These are phyloP conservation scores for Exophiala sideris DNA, from an alignment of 2,329 filamentous ascomycete species.

Conservation along the genomic window DNA sequence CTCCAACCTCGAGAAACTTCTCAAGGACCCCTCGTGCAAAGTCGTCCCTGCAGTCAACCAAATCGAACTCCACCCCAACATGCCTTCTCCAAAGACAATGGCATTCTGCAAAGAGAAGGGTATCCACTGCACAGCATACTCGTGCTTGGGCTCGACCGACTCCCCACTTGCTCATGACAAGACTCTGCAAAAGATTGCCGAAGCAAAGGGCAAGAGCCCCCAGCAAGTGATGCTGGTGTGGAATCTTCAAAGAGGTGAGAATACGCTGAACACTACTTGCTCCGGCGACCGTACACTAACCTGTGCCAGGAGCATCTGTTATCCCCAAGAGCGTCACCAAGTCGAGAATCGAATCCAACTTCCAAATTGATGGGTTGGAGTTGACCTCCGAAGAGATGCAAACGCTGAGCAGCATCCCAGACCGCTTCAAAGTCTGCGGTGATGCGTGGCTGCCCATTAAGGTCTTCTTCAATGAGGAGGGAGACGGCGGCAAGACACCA, in stretches of 20 bases:
- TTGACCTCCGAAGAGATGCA: slow-evolving; percentile 70
- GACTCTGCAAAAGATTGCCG: slow-evolving; percentile 26
- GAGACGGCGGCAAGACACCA: slow-evolving; percentile 20
- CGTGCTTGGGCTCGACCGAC: slow-evolving; percentile 67
- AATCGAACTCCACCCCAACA: slow-evolving; percentile 71
- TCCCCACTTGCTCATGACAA: slow-evolving; percentile 61
- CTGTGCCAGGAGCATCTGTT: slow-evolving; percentile 63
- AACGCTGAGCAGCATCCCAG: slow-evolving; percentile 63
- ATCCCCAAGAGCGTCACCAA: slow-evolving; percentile 81
- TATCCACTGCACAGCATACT: slow-evolving; percentile 66
- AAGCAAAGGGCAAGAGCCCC: slow-evolving; percentile 28
- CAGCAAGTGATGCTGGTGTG: slow-evolving; percentile 77
- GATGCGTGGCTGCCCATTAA: slow-evolving; percentile 61
- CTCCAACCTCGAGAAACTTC: slow-evolving; percentile 72
- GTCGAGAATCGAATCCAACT: slow-evolving; percentile 72
- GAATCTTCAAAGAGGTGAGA: slow-evolving; percentile 63
- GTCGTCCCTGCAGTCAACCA: slow-evolving; percentile 71
- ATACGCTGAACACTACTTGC: background rate
- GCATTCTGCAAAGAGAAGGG: slow-evolving; percentile 68
- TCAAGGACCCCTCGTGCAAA: slow-evolving; percentile 63
- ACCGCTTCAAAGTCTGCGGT: slow-evolving; percentile 78
- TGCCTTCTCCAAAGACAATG: slow-evolving; percentile 75
- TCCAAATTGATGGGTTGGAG: slow-evolving; percentile 69
- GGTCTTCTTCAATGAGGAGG: slow-evolving; percentile 63
- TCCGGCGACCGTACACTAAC: background rate